Evolutionary conservation across 73 alveolate genomes (phyloP), one percentile per base, ranked within the genome.

Genomic region (Paramecium sexaurelia): DNA sequence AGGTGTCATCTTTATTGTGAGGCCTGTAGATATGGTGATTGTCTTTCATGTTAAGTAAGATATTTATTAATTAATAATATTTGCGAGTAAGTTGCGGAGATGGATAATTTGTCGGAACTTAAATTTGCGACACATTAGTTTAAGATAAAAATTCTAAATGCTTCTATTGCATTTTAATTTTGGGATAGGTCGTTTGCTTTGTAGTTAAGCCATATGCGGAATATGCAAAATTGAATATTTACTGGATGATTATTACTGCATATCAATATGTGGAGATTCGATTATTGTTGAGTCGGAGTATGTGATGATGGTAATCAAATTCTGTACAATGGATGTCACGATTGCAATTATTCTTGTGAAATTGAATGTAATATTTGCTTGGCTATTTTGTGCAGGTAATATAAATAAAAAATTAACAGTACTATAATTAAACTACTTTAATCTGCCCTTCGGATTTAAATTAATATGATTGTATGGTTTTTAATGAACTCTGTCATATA

Each of bases 221-320:
- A 41, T 41, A 9, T 41, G 55, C 11, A 6, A 41, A 41, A 17
- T 6, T 41, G 55, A 17, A 41, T 41, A 41, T 17, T 41, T 41
- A n/a, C n/a, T n/a, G n/a, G n/a, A n/a, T n/a, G n/a, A n/a, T n/a
- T n/a, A n/a, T n/a, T n/a, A n/a, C n/a, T 57, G 78, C 19, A 27
- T 6, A 3, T 13, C 78, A n/a, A 57, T 57, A 19, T 57, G 78
- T 19, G 78, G 78, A 57, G 78, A 57, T 57, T 22, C 15, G 5
- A 13, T 57, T 5, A 35, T 57, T 3, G 6, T 57, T 1, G 78
- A 35, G 5, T 24, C 11, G 29, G 85, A 69, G 55, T 20, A 69
- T 69, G 85, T 29, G 85, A 69, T 32, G 85, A 69, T 69, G 85
- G 85, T 3, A 69, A 69, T 69, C 57, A 3, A 0, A 45, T 45